phyloP scores from a whole-genome alignment of 202 grass and related monocot species.

The Cymbopogon flexuosus region DNA sequence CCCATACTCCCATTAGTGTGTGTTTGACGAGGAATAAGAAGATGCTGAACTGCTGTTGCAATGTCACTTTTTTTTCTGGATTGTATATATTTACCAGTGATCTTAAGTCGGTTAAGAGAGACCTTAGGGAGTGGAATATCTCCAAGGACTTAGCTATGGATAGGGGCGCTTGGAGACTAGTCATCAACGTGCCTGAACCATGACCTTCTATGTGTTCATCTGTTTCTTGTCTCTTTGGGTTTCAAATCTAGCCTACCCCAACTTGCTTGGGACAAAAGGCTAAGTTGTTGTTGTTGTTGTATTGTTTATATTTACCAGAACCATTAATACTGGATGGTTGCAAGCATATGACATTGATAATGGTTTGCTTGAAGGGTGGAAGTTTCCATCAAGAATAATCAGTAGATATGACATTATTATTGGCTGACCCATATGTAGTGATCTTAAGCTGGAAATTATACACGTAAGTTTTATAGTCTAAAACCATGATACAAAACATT shows the following conservation, averaged over 20 bases:
- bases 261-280: too few relatives aligned
- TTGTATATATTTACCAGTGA: neutral
- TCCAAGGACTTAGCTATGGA: too few relatives aligned
- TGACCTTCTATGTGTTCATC: too few relatives aligned
- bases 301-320: neutral
- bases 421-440: neutral
- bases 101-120: too few relatives aligned
- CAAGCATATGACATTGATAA: neutral
- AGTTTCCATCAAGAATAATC: neutral
- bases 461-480: neutral
- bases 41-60: neutral
- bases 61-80: neutral
- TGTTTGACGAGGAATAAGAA: neutral
- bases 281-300: too few relatives aligned
- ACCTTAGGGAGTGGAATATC: too few relatives aligned
- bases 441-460: neutral
- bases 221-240: too few relatives aligned
- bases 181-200: too few relatives aligned
- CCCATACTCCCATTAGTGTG: neutral
- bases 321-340: neutral
- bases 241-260: too few relatives aligned
- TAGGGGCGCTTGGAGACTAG: too few relatives aligned
- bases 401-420: neutral
- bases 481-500: neutral
- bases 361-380: neutral